Evolutionary conservation across 2,329 filamentous ascomycete genomes (phyloP).

Genomic region (Fusarium xylarioides): DNA sequence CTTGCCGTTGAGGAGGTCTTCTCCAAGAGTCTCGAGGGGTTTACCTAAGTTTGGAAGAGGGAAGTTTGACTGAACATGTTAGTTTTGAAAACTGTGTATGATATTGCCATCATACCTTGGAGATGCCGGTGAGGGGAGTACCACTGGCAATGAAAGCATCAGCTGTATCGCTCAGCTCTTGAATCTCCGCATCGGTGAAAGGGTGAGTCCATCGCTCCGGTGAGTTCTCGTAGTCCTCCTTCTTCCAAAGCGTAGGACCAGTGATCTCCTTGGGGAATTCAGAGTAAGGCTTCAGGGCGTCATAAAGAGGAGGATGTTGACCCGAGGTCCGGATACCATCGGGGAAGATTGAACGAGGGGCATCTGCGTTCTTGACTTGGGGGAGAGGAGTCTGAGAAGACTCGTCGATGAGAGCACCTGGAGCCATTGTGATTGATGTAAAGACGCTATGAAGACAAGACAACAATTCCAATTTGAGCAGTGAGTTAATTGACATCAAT

Average conservation of each 20-base stretch:
- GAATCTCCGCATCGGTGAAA: conserved; percentile 72
- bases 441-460: background rate
- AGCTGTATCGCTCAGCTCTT: conserved; percentile 71
- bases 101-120: conserved; percentile 33
- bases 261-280: conserved; percentile 76
- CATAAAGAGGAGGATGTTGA: conserved; percentile 75
- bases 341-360: conserved; percentile 50
- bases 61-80: conserved; percentile 51
- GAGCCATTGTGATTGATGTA: conserved; percentile 33
- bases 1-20: conserved; percentile 75
- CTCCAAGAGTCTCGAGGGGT: conserved; percentile 48
- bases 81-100: background rate
- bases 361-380: conserved; percentile 38
- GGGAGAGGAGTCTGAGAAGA: conserved; percentile 21
- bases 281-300: conserved; percentile 70
- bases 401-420: conserved; percentile 39
- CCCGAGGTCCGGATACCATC: conserved; percentile 67
- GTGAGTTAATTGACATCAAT: background rate
- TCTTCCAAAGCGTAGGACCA: conserved; percentile 78
- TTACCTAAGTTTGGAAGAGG: conserved; percentile 53
- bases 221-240: conserved; percentile 69
- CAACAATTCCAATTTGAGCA: conserved; percentile 1
- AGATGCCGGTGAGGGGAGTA: conserved; percentile 75
- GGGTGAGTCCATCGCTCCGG: conserved; percentile 79
- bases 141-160: conserved; percentile 74